phyloP scores from a whole-genome alignment of 768 basidiomycete genomes.

The Clitopilus hobsonii region DNA sequence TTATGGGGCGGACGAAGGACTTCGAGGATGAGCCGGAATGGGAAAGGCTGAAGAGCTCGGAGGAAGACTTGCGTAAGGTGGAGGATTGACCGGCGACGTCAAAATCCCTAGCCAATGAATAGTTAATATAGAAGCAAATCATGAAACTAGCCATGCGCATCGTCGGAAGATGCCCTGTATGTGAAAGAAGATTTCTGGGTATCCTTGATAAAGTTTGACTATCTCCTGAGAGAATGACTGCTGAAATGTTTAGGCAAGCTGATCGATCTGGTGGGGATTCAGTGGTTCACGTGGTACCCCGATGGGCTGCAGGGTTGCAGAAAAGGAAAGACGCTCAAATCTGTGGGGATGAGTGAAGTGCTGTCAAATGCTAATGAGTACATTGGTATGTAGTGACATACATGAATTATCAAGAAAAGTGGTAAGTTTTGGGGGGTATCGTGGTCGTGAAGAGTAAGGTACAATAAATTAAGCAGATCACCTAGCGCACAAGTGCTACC shows the following conservation, averaged over 20 bases:
- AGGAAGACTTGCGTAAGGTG: constrained; percentile 56
- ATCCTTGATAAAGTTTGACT: not conserved
- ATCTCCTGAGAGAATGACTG: not conserved
- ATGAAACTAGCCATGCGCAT: not conserved
- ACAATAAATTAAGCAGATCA: not conserved
- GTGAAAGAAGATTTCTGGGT: not conserved
- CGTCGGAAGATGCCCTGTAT: not conserved
- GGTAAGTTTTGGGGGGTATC: constrained; percentile 1
- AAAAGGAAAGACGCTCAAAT: not conserved
- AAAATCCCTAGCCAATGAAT: not conserved
- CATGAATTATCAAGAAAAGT: not conserved
- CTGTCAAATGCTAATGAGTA: not conserved
- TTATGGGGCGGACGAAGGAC: constrained; percentile 80
- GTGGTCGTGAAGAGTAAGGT: constrained; percentile 3
- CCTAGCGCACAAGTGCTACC: constrained; percentile 24
- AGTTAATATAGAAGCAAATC: too few species aligned
- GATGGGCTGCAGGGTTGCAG: not conserved
- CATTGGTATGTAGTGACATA: not conserved
- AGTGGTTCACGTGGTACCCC: not conserved
- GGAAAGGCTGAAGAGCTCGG: constrained; percentile 56
- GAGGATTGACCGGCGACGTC: constrained; percentile 3
- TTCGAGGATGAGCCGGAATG: constrained; percentile 92
- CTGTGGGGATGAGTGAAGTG: not conserved
- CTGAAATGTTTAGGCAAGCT: not conserved
- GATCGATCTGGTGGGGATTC: not conserved